Evolutionary conservation across 176 grass and related monocot genomes (phyloP).

Genomic region (Zea luxurians): DNA sequence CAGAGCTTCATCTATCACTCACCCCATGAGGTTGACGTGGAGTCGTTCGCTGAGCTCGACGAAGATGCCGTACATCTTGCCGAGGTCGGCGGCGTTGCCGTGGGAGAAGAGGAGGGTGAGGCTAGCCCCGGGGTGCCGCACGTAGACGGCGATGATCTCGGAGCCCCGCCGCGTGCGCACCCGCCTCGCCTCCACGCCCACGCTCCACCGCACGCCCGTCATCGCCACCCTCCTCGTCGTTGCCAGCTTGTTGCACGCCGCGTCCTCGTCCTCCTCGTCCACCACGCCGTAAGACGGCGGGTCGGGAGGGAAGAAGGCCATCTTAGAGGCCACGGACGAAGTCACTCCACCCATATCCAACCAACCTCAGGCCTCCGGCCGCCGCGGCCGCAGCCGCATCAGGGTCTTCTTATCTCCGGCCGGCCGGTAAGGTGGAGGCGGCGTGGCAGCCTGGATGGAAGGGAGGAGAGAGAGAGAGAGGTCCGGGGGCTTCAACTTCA

Average conservation of each 20-base stretch:
- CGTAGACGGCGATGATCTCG: constrained; percentile 73
- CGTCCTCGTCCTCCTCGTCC: constrained; percentile 42
- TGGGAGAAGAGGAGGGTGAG: constrained; percentile 75
- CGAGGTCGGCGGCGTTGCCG: constrained; percentile 74
- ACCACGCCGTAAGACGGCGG: constrained; percentile 66
- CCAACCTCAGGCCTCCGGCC: constrained; percentile 21
- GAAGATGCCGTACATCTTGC: constrained; percentile 73
- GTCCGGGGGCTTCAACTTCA: background rate
- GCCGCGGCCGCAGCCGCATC: constrained; percentile 22
- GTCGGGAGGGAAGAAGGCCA: constrained; percentile 81
- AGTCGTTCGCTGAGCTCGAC: constrained; percentile 68
- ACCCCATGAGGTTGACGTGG: constrained; percentile 87
- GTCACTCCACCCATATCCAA: constrained; percentile 75
- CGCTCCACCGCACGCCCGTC: constrained; percentile 48
- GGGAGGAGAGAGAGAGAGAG: background rate
- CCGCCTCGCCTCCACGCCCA: constrained; percentile 66
- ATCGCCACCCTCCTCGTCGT: constrained; percentile 36
- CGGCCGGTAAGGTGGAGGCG: constrained; percentile 22
- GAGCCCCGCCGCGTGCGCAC: constrained; percentile 61
- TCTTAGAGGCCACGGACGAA: constrained; percentile 74
- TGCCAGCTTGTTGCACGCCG: background rate
- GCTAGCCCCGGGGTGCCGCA: constrained; percentile 56
- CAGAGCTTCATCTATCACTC: constrained; percentile 41
- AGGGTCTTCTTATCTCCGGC: constrained; percentile 13
- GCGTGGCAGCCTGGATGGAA: background rate